A percentile compares a stretch with the other conserved stretches of the same genome.
phyloP scores from a whole-genome alignment of 139 green algal genomes.

The Klebsormidium nitens region DNA sequence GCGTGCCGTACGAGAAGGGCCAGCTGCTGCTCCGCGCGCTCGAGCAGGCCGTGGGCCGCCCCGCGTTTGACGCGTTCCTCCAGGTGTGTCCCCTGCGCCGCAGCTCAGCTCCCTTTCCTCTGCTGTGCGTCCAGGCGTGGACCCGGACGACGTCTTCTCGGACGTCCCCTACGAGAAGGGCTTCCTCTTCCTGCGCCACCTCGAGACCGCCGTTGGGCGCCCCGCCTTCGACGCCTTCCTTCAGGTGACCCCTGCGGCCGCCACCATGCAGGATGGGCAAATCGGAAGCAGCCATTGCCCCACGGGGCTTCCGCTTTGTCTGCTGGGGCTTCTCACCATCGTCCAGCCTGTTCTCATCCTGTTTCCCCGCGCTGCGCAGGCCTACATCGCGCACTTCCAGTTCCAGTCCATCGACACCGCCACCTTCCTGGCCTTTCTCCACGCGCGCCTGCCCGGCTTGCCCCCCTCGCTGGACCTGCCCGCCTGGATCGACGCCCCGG shows the following conservation, averaged over 20 bases:
- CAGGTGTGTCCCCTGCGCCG: no score
- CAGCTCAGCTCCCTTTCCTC: no score
- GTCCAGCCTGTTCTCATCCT: no score
- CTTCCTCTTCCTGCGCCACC: constrained; percentile 77
- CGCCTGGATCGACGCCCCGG: constrained; percentile 19
- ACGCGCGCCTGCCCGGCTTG: neutral
- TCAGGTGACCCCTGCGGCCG: no score
- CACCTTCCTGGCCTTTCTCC: constrained; percentile 24
- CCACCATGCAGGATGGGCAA: no score
- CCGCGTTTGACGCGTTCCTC: no score
- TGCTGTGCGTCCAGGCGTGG: no score
- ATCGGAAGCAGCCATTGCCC: no score
- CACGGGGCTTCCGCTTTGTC: no score
- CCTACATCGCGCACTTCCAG: constrained; percentile 31
- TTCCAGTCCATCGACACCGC: constrained; percentile 33
- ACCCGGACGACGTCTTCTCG: constrained; percentile 87
- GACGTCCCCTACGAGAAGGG: constrained; percentile 66
- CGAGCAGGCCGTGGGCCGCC: neutral
- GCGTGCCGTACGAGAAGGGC: constrained; percentile 10
- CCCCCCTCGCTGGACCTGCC: constrained; percentile 7
- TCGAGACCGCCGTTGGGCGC: constrained; percentile 52
- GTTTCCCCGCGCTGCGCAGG: no score
- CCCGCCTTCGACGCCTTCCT: constrained; percentile 29
- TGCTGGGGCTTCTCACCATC: no score
- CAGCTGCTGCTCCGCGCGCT: neutral